Base-by-base conservation (phyloP, 225 moss, liverwort and hornwort species). In the Asterella californica region DNA sequence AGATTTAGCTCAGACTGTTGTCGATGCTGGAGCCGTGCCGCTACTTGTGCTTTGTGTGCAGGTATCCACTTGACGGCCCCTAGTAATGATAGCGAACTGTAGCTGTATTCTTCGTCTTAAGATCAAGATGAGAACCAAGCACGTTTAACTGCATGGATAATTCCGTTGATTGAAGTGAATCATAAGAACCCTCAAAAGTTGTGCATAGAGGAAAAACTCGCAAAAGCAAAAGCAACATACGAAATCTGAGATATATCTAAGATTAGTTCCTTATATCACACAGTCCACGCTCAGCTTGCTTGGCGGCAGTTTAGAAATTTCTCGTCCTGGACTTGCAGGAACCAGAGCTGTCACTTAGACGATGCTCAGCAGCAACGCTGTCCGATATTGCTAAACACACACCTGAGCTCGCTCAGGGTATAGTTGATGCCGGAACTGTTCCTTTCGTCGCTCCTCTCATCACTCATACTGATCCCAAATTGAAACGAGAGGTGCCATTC, bases 351-450 rank as follows among this genome's bases (percentile, higher is more conserved):
- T 81, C 81, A 34, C 76, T 97, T n/a, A 86, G 87, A 79, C 89
- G 93, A 68, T 84, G 88, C 45, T 59, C 91, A 53, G 91, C 92
- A 10, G 76, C 83, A 25, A 87, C 97, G 4, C 74, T 97, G 62
- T 88, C 97, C 30, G 86, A 92, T 37, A 94, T 97, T 78, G 91
- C 92, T n/a, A 97, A 92, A 54, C 97, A 97, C 79, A 90, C 90
- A 48, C 89, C 90, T 68, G 97, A 97, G 85, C 90, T 97, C 32
- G 91, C 93, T 72, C 84, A 89, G 74, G 87, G 81, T 81, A 89
- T 94, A 77, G 94, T 86, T 24, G 91, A 93, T 61, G 88, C 93
- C 48, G 97, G 94, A 77, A 91, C 90, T 9, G 85, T 97, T 59
- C 87, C 91, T 12, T 81, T 87, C 30, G 84, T 94, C 62, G 90